Evolutionary conservation across 2,329 filamentous ascomycete genomes (phyloP).

Genomic region (Geosmithia putterillii): DNA sequence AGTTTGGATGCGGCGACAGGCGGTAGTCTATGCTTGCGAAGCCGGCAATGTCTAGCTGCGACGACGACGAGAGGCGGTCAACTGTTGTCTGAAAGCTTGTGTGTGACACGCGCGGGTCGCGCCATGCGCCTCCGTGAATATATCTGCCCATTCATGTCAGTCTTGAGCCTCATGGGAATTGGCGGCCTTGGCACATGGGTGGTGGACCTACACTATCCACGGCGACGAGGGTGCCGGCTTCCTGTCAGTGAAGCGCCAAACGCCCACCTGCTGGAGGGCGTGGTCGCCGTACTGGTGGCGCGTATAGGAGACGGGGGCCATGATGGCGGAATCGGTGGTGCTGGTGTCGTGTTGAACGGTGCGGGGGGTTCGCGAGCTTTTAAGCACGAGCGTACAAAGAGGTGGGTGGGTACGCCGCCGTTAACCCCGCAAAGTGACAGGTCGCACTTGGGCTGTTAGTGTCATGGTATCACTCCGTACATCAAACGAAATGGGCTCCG

Average conservation of each 20-base stretch:
- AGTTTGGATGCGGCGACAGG: slow-evolving; percentile 38
- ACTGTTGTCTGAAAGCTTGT: slow-evolving; percentile 33
- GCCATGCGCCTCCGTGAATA: slow-evolving; percentile 53
- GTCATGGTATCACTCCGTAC: no score
- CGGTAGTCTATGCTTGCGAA: slow-evolving; percentile 54
- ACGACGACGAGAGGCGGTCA: slow-evolving; percentile 12
- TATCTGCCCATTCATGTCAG: no score
- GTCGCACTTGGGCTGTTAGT: no score
- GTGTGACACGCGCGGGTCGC: slow-evolving; percentile 39
- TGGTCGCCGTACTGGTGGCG: slow-evolving; percentile 24
- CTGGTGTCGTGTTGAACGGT: not conserved
- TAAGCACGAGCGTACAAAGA: no score
- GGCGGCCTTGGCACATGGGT: no score
- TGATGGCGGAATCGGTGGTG: not conserved
- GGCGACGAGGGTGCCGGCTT: not conserved
- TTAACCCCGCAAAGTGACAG: not conserved
- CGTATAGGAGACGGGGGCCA: slow-evolving; percentile 7
- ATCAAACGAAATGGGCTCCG: no score
- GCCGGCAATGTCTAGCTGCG: slow-evolving; percentile 31
- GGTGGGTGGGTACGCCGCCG: not conserved
- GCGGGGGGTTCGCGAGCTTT: not conserved
- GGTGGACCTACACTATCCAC: not conserved
- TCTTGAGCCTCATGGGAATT: no score
- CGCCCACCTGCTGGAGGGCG: slow-evolving; percentile 29
- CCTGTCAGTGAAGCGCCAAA: slow-evolving; percentile 21